Evolutionary conservation across 306 rosid genomes (phyloP).

Genomic region (Glycyrrhiza uralensis): DNA sequence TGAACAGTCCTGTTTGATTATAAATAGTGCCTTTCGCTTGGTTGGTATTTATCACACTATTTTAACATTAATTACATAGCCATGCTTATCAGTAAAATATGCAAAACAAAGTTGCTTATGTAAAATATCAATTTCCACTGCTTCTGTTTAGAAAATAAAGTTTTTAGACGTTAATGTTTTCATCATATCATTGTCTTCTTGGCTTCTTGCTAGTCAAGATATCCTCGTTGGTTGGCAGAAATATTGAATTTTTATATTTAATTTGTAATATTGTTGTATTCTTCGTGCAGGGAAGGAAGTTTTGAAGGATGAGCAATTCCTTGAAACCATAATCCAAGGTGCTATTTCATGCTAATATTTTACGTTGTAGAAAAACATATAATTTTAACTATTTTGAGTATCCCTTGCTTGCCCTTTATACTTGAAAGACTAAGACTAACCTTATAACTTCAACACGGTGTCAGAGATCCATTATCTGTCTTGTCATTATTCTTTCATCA

Average conservation of each 20-base stretch:
- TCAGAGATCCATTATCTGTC: not conserved
- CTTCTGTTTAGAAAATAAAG: not conserved
- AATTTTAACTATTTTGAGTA: not conserved
- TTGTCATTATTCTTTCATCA: not conserved
- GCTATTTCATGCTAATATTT: constrained; percentile 13
- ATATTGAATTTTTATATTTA: not conserved
- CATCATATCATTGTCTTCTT: not conserved
- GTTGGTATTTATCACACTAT: not conserved
- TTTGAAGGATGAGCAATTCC: constrained; percentile 78
- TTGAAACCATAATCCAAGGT: constrained; percentile 88
- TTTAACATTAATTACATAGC: not conserved
- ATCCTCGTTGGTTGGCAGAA: constrained; percentile 7
- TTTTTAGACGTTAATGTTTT: not conserved
- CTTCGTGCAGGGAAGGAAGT: constrained; percentile 63
- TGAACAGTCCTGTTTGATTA: not conserved
- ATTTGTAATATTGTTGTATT: not conserved
- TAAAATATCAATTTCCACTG: constrained; percentile 1
- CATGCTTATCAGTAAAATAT: not conserved
- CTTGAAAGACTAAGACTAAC: not conserved
- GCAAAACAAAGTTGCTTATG: not conserved
- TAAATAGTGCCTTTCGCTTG: not conserved
- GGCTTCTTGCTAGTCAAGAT: not conserved
- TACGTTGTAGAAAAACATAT: constrained; percentile 8
- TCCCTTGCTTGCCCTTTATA: not conserved
- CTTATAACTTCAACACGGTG: not conserved